phyloP scores from a whole-genome alignment of 2,329 filamentous ascomycete species.

The Colletotrichum theobromicola region DNA sequence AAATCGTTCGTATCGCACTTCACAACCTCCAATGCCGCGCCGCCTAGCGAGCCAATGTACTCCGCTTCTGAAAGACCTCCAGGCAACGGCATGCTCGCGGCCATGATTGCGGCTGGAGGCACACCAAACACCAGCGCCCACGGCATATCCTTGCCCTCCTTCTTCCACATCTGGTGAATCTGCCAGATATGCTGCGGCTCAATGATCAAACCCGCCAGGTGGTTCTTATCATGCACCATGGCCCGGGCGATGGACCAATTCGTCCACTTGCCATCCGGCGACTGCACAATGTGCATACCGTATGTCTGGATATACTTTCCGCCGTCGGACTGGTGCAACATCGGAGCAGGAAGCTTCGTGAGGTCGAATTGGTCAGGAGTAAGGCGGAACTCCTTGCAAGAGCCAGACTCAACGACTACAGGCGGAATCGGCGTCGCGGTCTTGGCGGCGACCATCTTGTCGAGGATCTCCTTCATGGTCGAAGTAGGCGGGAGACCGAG shows the following conservation, averaged over 20 bases:
- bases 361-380: conserved; percentile 46
- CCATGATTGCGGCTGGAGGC: conserved; percentile 54
- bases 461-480: conserved; percentile 40
- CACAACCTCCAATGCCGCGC: conserved; percentile 48
- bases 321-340: conserved; percentile 49
- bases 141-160: conserved; percentile 47
- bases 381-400: conserved; percentile 48
- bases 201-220: conserved; percentile 45
- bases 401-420: conserved; percentile 36
- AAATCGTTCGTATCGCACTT: conserved; percentile 58
- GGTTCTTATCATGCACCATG: conserved; percentile 50
- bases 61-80: conserved; percentile 52
- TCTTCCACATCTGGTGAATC: conserved; percentile 52
- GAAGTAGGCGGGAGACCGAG: conserved; percentile 43
- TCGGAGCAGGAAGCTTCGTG: conserved; percentile 42
- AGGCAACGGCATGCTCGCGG: conserved; percentile 52
- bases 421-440: conserved; percentile 33
- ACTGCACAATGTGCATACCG: conserved; percentile 52
- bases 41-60: conserved; percentile 53
- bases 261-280: conserved; percentile 50
- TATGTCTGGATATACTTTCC: conserved; percentile 57
- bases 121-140: conserved; percentile 54
- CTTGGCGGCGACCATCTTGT: conserved; percentile 45
- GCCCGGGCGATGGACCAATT: conserved; percentile 51
- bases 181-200: conserved; percentile 50